These are phyloP conservation scores for Apophysomyces sp. DNA, from an alignment of 371 early-diverging fungal species.

Conservation along the genomic window DNA sequence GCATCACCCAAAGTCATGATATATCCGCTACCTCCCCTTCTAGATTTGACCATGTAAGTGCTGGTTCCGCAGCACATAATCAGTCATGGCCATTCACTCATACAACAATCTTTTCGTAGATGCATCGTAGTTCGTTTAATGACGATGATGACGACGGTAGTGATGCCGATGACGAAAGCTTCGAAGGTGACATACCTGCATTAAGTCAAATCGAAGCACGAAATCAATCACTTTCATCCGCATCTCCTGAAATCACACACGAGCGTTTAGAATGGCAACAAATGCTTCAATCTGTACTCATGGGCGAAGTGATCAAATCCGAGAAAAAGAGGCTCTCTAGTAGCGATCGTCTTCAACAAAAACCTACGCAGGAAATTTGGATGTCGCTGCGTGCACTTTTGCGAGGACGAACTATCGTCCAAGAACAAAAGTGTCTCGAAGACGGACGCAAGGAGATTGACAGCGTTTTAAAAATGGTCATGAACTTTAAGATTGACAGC, in stretches of 20 bases:
- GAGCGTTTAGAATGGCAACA: conserved; percentile 84
- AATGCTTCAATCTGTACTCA: conserved; percentile 82
- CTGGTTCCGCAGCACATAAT: not conserved
- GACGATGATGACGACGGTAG: conserved; percentile 35
- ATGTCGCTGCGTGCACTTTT: conserved; percentile 68
- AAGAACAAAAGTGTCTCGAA: conserved; percentile 71
- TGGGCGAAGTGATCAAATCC: conserved; percentile 84
- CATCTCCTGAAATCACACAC: conserved; percentile 55
- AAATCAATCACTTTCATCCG: conserved; percentile 29
- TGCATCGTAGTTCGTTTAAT: conserved; percentile 10
- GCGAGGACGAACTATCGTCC: conserved; percentile 58
- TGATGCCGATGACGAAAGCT: conserved; percentile 20
- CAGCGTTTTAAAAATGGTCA: conserved; percentile 60
- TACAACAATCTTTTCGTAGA: not conserved
- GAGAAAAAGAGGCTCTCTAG: conserved; percentile 76
- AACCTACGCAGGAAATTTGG: conserved; percentile 74
- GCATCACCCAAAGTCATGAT: not conserved
- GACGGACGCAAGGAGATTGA: conserved; percentile 67
- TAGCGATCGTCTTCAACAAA: conserved; percentile 47
- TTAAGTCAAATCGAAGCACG: conserved; percentile 36
- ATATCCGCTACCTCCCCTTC: not conserved
- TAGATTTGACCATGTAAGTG: not conserved
- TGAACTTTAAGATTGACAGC: conserved; percentile 59
- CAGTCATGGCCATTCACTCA: conserved; percentile 2
- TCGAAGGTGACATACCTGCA: conserved; percentile 19